These are phyloP conservation scores for Lasiosphaeria ovina DNA, from an alignment of 495 filamentous ascomycete species.

Conservation along the genomic window DNA sequence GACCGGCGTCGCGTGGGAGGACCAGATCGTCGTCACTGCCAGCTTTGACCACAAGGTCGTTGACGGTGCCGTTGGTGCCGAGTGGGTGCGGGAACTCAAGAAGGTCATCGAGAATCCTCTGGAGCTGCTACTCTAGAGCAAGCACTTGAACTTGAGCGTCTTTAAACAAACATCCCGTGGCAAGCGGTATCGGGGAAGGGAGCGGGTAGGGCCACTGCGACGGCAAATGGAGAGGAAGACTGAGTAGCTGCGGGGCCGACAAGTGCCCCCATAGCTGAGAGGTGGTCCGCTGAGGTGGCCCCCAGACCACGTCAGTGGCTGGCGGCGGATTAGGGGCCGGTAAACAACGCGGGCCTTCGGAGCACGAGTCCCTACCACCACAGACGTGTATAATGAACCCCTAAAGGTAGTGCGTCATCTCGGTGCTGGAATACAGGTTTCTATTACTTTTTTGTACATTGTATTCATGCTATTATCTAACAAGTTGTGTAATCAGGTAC, in stretches of 20 bases:
- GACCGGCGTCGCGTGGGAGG: slow-evolving; percentile 80
- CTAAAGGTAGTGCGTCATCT: slow-evolving; percentile 23
- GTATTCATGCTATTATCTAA: slow-evolving; percentile 23
- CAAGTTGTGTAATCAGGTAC: slow-evolving; percentile 30
- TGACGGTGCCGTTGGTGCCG: slow-evolving; percentile 87
- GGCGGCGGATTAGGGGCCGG: background rate
- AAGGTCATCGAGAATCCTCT: slow-evolving; percentile 96
- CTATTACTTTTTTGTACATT: slow-evolving; percentile 33
- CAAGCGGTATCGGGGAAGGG: background rate
- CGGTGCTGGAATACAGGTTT: slow-evolving; percentile 24
- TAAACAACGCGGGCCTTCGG: slow-evolving; percentile 1
- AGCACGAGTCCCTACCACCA: slow-evolving; percentile 4
- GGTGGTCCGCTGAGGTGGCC: background rate
- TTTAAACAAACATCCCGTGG: background rate
- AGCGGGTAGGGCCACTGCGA: background rate
- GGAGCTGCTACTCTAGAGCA: slow-evolving; percentile 76
- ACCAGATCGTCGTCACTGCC: slow-evolving; percentile 89
- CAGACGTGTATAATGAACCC: slow-evolving; percentile 25
- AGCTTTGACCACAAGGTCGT: slow-evolving; percentile 97
- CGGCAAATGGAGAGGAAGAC: background rate
- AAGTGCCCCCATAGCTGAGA: background rate
- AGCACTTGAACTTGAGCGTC: background rate
- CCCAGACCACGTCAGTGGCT: slow-evolving; percentile 1
- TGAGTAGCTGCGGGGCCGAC: background rate
- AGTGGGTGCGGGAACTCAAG: slow-evolving; percentile 97